Evolutionary conservation across 1,284 basidiomycete genomes (phyloP).

Genomic region (Rhodotorula sp.): DNA sequence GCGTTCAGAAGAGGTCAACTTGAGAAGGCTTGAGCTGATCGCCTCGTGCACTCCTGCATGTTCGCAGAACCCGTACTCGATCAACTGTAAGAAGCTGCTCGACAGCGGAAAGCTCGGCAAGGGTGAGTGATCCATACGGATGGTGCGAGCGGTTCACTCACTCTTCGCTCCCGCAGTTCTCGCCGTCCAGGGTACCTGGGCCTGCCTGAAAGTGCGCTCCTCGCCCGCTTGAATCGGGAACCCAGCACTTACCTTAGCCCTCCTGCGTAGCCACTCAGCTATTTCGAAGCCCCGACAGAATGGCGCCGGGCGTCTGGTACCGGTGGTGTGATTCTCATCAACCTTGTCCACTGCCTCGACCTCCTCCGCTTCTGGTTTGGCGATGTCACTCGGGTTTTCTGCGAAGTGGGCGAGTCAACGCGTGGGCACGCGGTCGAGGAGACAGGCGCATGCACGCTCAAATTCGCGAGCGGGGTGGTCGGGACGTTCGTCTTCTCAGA

Average conservation of each 20-base stretch:
- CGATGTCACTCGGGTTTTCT: constrained; percentile 40
- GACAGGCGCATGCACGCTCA: constrained; percentile 39
- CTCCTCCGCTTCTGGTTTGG: constrained; percentile 40
- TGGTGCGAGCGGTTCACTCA: neutral
- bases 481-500: constrained; percentile 45
- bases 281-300: constrained; percentile 29
- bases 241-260: neutral
- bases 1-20: too few species aligned
- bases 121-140: neutral
- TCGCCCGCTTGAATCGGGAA: neutral
- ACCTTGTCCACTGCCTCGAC: constrained; percentile 37
- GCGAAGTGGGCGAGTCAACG: constrained; percentile 30
- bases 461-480: constrained; percentile 37
- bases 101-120: constrained; percentile 33
- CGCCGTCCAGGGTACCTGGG: constrained; percentile 38
- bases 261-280: constrained; percentile 9
- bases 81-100: constrained; percentile 31
- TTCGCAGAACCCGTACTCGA: constrained; percentile 34
- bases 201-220: constrained; percentile 26
- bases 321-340: constrained; percentile 41
- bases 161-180: constrained; percentile 10
- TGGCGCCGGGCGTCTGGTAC: constrained; percentile 25
- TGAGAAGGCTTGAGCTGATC: neutral
- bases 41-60: too few species aligned
- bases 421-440: constrained; percentile 42